These are phyloP conservation scores for Aspergillus sclerotialis DNA, from an alignment of 2,329 filamentous ascomycete species.

Conservation along the genomic window DNA sequence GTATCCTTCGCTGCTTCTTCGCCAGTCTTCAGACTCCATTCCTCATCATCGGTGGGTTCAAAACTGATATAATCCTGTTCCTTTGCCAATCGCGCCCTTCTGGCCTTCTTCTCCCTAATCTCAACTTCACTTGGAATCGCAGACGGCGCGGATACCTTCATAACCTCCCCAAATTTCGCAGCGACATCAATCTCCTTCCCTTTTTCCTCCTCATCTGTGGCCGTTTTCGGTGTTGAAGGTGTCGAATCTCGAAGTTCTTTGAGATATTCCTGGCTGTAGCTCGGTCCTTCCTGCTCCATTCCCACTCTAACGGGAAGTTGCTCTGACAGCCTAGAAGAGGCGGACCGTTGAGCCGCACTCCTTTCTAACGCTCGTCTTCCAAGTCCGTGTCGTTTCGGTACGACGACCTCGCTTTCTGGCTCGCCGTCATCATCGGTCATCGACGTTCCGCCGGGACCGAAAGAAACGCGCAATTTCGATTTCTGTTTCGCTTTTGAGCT, in stretches of 20 bases:
- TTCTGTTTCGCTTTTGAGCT: slow-evolving; percentile 57
- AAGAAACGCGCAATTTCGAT: slow-evolving; percentile 68
- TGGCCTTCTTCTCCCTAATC: slow-evolving; percentile 84
- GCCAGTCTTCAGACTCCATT: slow-evolving; percentile 42
- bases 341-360: slow-evolving; percentile 55
- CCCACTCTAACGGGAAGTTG: slow-evolving; percentile 52
- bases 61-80: slow-evolving; percentile 50
- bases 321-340: slow-evolving; percentile 39
- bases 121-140: slow-evolving; percentile 74
- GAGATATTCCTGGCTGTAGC: slow-evolving; percentile 80
- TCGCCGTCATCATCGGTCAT: slow-evolving; percentile 50
- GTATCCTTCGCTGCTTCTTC: slow-evolving; percentile 64
- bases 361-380: slow-evolving; percentile 61
- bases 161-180: slow-evolving; percentile 41
- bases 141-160: slow-evolving; percentile 24
- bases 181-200: slow-evolving; percentile 49
- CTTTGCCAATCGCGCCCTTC: slow-evolving; percentile 71
- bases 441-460: slow-evolving; percentile 56
- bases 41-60: slow-evolving; percentile 32
- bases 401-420: slow-evolving; percentile 48
- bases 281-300: slow-evolving; percentile 64
- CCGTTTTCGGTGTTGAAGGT: slow-evolving; percentile 65
- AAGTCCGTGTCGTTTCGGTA: slow-evolving; percentile 54
- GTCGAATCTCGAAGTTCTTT: slow-evolving; percentile 81
- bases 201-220: slow-evolving; percentile 31